phyloP scores from a whole-genome alignment of 2,329 filamentous ascomycete species.

The Sarocladiaceae sp. region DNA sequence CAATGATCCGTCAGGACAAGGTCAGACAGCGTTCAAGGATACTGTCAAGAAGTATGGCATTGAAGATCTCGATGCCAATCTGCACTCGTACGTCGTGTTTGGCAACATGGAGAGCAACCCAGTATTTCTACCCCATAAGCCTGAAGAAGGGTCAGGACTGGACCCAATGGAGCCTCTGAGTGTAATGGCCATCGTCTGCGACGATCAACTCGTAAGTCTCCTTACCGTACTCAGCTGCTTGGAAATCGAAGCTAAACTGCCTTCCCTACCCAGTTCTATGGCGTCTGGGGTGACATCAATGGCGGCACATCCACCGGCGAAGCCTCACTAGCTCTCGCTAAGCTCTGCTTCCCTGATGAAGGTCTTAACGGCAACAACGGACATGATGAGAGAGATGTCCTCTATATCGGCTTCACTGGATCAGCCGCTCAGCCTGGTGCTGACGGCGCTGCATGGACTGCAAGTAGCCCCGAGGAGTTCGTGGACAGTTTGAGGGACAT shows the following conservation, averaged over 20 bases:
- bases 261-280: conserved; percentile 45
- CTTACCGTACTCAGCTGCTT: not conserved
- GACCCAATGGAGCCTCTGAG: conserved; percentile 49
- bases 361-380: conserved; percentile 50
- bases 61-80: conserved; percentile 45
- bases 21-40: conserved; percentile 40
- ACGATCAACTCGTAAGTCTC: conserved; percentile 35
- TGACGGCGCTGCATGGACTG: conserved; percentile 50
- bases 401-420: conserved; percentile 59
- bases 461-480: conserved; percentile 43
- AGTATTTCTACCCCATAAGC: conserved; percentile 38
- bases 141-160: conserved; percentile 30
- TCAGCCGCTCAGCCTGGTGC: conserved; percentile 51
- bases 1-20: conserved; percentile 23
- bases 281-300: conserved; percentile 54
- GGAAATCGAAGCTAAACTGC: not conserved
- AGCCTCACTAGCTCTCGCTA: conserved; percentile 20
- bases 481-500: conserved; percentile 46
- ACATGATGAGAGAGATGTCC: conserved; percentile 52
- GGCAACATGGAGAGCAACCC: conserved; percentile 38
- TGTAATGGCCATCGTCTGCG: conserved; percentile 52
- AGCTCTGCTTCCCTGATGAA: conserved; percentile 44
- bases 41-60: conserved; percentile 31
- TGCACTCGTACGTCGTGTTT: conserved; percentile 50
- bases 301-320: conserved; percentile 44